Conservation (phyloP, 2,329 filamentous ascomycete species). For the Diaporthe aspalathi region DNA sequence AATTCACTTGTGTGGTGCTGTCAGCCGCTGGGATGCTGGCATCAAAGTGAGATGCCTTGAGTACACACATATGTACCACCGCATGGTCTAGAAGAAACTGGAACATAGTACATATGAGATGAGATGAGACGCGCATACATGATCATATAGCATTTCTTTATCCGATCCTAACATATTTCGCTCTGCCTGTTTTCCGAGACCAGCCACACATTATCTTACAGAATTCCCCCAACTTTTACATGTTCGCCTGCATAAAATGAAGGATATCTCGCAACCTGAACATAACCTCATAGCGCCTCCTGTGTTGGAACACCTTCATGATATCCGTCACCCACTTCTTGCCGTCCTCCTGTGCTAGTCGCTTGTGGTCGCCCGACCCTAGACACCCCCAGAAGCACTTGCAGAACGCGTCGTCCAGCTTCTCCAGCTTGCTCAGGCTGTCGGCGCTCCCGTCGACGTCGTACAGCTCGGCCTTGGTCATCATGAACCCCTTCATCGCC, state of each 20-base stretch:
- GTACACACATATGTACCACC: background rate
- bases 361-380: slow-evolving; percentile 29
- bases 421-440: slow-evolving; percentile 26
- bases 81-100: background rate
- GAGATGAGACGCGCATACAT: background rate
- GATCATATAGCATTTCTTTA: background rate
- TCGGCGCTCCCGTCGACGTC: slow-evolving; percentile 19
- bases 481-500: slow-evolving; percentile 34
- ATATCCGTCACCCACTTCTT: slow-evolving; percentile 36
- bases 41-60: too few species aligned
- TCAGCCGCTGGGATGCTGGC: background rate
- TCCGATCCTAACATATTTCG: background rate
- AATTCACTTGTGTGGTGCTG: too few species aligned
- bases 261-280: slow-evolving; percentile 35
- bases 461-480: slow-evolving; percentile 24
- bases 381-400: slow-evolving; percentile 32
- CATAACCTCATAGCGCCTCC: slow-evolving; percentile 31
- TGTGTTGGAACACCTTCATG: slow-evolving; percentile 33
- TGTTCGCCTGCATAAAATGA: slow-evolving; percentile 34
- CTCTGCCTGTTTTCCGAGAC: slow-evolving; percentile 9
- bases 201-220: slow-evolving; percentile 17
- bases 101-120: too few species aligned
- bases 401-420: slow-evolving; percentile 34
- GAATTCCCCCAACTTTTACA: slow-evolving; percentile 1
- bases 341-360: slow-evolving; percentile 29